phyloP scores from a whole-genome alignment of 2,329 filamentous ascomycete genomes.

The Aspergillus japonicus region DNA sequence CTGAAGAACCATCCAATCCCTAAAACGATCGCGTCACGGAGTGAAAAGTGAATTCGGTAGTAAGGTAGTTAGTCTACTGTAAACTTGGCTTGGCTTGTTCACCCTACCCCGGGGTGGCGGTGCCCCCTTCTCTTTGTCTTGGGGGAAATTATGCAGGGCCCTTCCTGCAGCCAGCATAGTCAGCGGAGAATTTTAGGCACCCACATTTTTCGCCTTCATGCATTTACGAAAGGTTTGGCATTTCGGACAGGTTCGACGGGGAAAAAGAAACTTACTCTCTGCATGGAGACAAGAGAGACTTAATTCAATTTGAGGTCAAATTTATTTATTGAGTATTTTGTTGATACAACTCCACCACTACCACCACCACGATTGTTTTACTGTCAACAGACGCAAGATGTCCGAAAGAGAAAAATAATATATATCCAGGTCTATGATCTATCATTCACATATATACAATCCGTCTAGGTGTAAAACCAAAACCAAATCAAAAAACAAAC shows the following conservation, averaged over 20 bases:
- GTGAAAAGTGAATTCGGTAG: neutral
- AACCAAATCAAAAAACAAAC: neutral
- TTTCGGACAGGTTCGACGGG: neutral
- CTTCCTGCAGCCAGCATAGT: neutral
- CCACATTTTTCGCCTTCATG: neutral
- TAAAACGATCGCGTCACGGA: neutral
- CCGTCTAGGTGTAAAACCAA: neutral
- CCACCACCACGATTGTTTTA: neutral
- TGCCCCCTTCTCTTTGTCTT: neutral
- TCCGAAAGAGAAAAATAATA: neutral
- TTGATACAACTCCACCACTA: neutral
- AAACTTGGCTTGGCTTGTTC: neutral
- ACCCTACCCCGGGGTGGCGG: neutral
- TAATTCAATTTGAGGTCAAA: no score
- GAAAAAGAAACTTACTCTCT: no score
- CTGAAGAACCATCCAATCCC: neutral
- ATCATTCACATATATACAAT: neutral
- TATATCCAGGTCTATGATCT: slow-evolving; percentile 3
- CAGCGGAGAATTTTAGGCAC: neutral
- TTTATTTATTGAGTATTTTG: no score
- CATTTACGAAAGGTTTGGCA: neutral
- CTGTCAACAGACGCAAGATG: neutral
- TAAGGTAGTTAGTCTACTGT: no score
- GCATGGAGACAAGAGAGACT: no score
- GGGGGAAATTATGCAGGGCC: neutral